Percentiles rank a stretch among this genome's conserved stretches.
phyloP scores from a whole-genome alignment of 805 yeast species.

The Phaffomyces opuntiae region DNA sequence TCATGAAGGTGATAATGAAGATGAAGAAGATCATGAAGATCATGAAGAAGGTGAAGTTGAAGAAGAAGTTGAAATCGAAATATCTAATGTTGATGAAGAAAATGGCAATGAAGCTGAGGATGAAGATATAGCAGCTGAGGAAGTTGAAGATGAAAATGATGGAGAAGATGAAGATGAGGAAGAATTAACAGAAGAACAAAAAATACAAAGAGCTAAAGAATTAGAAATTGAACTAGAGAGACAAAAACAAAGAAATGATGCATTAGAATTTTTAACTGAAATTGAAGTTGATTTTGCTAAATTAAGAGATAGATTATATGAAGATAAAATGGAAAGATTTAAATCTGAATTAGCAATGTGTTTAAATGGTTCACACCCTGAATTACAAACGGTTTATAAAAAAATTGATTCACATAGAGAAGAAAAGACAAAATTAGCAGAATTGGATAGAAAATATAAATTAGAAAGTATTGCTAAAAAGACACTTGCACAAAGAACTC shows the following conservation, averaged over 20 bases:
- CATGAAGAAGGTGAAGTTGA: slow-evolving; percentile 11
- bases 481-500: slow-evolving; percentile 70
- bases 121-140: slow-evolving; percentile 11
- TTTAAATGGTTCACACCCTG: slow-evolving; percentile 87
- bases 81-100: slow-evolving; percentile 1
- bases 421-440: slow-evolving; percentile 49
- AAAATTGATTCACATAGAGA: slow-evolving; percentile 71
- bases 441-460: slow-evolving; percentile 52
- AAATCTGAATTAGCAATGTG: slow-evolving; percentile 85
- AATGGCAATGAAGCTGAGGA: slow-evolving; percentile 11
- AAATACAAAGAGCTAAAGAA: slow-evolving; percentile 15
- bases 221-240: slow-evolving; percentile 19
- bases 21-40: background rate
- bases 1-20: no score
- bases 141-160: slow-evolving; percentile 12
- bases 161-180: slow-evolving; percentile 19
- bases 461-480: slow-evolving; percentile 72
- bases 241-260: slow-evolving; percentile 47
- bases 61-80: slow-evolving; percentile 11
- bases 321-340: slow-evolving; percentile 69
- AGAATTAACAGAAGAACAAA: slow-evolving; percentile 20
- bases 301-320: slow-evolving; percentile 76
- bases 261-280: slow-evolving; percentile 64
- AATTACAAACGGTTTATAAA: slow-evolving; percentile 62
- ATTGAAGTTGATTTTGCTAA: slow-evolving; percentile 85